These are phyloP conservation scores for Cryphonectria carpinicola DNA, from an alignment of 2,329 filamentous ascomycete species.

Conservation along the genomic window DNA sequence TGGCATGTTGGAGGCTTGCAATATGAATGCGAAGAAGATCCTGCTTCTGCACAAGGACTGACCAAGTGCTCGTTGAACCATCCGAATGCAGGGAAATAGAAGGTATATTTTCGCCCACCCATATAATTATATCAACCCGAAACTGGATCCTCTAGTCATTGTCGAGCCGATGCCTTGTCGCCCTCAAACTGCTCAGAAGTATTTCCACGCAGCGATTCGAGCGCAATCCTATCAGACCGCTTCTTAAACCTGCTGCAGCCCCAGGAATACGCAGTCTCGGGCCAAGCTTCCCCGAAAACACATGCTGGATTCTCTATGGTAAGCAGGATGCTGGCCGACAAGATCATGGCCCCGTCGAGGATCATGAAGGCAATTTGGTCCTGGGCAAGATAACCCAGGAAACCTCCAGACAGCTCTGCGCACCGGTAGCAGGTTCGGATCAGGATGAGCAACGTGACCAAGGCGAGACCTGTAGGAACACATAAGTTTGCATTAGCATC, in stretches of 20 bases:
- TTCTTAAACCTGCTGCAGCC: background rate
- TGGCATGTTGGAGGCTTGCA: background rate
- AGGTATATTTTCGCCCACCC: background rate
- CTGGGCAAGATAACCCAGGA: conserved; percentile 50
- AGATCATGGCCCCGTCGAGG: conserved; percentile 50
- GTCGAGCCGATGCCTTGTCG: background rate
- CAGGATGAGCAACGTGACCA: conserved; percentile 48
- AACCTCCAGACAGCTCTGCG: conserved; percentile 58
- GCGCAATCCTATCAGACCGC: conserved; percentile 7
- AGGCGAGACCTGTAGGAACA: conserved; percentile 35
- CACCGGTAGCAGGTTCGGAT: conserved; percentile 59
- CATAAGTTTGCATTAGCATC: background rate
- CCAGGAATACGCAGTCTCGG: conserved; percentile 4
- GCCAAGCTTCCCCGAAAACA: conserved; percentile 4
- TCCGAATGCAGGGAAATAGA: background rate
- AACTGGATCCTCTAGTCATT: background rate
- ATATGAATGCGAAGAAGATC: background rate
- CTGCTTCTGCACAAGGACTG: background rate
- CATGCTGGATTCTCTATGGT: conserved; percentile 18
- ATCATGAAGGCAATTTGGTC: conserved; percentile 47
- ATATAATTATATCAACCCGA: no score
- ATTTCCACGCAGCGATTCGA: conserved; percentile 5
- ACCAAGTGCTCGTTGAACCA: background rate
- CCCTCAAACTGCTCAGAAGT: background rate
- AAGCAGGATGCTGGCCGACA: conserved; percentile 43